Conservation (phyloP, 345 rosid genomes). For the Combretum micranthum region DNA sequence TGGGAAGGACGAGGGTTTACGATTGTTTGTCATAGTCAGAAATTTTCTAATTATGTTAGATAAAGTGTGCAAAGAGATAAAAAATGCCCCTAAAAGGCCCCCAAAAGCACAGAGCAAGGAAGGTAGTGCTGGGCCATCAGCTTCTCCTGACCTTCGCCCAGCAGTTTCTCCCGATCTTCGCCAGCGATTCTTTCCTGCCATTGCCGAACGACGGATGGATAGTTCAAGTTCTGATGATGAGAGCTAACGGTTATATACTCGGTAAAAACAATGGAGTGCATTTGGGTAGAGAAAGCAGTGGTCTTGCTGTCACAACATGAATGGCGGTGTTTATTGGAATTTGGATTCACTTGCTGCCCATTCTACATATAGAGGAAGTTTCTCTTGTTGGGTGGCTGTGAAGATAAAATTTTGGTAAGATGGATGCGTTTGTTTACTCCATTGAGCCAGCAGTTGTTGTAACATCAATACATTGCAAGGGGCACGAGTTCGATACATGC, state of each 20-base stretch:
- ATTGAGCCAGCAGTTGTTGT: too few species aligned
- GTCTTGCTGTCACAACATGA: too few species aligned
- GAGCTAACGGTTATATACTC: conserved; percentile 3
- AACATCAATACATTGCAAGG: too few species aligned
- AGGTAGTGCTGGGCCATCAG: conserved; percentile 25
- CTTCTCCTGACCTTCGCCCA: conserved; percentile 13
- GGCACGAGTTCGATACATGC: too few species aligned
- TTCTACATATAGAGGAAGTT: too few species aligned
- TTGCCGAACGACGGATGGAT: conserved; percentile 46
- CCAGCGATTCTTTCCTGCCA: conserved; percentile 67
- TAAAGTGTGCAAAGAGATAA: conserved; percentile 78
- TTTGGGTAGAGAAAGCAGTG: too few species aligned
- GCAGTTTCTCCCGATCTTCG: conserved; percentile 36
- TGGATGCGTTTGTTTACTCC: too few species aligned
- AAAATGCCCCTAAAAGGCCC: conserved; percentile 43
- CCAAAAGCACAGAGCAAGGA: conserved; percentile 44
- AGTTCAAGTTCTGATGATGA: conserved; percentile 60
- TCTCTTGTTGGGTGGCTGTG: too few species aligned
- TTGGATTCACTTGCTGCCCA: too few species aligned
- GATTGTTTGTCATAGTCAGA: conserved; percentile 66
- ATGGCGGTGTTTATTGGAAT: too few species aligned
- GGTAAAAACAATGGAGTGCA: conserved; percentile 7
- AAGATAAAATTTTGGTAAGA: too few species aligned
- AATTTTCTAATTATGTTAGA: conserved; percentile 83
- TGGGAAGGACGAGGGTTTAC: conserved; percentile 84